These are phyloP conservation scores for Paracoccidioides lutzii DNA, from an alignment of 2,329 filamentous ascomycete genomes.

Conservation along the genomic window DNA sequence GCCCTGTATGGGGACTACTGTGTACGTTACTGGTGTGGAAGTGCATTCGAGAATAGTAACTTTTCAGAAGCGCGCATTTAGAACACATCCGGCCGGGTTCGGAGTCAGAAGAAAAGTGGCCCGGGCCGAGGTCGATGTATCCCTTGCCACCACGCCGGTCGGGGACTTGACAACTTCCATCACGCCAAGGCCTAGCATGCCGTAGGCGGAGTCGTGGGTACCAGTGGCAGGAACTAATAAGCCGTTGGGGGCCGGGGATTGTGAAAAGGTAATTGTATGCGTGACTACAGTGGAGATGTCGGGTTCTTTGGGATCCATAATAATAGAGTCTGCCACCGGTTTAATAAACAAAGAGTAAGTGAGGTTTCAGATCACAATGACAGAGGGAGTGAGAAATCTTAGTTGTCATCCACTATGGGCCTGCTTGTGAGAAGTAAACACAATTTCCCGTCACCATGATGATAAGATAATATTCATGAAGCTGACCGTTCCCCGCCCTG, in stretches of 20 bases:
- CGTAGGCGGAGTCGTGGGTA: conserved; percentile 28
- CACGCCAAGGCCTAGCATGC: conserved; percentile 28
- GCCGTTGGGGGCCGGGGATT: conserved; percentile 11
- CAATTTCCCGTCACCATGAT: too few relatives aligned
- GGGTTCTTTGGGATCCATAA: neutral
- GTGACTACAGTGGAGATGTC: conserved; percentile 12
- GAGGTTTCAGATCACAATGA: too few relatives aligned
- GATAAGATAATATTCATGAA: too few relatives aligned
- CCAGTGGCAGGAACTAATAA: conserved; percentile 27
- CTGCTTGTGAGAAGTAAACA: too few relatives aligned
- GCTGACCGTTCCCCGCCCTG: too few relatives aligned
- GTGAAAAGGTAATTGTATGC: conserved; percentile 30
- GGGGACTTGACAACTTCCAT: conserved; percentile 22
- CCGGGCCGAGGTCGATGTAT: conserved; percentile 27
- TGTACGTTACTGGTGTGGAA: conserved; percentile 14
- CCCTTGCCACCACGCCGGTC: conserved; percentile 23
- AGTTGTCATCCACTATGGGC: too few relatives aligned
- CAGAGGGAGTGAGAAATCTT: too few relatives aligned
- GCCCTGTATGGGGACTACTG: conserved; percentile 16
- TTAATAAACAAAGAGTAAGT: too few relatives aligned
- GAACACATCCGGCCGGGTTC: conserved; percentile 28
- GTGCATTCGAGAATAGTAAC: conserved; percentile 25
- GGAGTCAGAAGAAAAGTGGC: conserved; percentile 22
- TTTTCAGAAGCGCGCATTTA: conserved; percentile 22
- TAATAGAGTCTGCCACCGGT: neutral